Conservation (phyloP, 2,329 filamentous ascomycete species). For the Dothideomycetes sp. region DNA sequence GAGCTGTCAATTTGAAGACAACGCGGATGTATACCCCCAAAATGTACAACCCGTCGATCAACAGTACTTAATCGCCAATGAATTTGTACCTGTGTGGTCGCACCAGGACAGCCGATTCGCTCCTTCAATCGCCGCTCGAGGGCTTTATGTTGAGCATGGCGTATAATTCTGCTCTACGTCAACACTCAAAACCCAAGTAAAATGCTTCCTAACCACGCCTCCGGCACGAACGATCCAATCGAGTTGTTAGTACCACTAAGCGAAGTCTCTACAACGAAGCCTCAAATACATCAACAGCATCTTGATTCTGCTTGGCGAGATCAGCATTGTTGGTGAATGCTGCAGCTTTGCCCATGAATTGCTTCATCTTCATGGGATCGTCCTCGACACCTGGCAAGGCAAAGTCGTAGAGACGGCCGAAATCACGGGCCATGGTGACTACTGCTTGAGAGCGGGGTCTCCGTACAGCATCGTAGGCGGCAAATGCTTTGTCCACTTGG, state of each 20-base stretch:
- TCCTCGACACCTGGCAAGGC: constrained; percentile 22
- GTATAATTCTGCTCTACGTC: too few species aligned
- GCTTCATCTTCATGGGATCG: constrained; percentile 23
- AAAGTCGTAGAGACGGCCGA: constrained; percentile 24
- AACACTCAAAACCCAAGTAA: too few species aligned
- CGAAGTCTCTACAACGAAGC: constrained; percentile 8
- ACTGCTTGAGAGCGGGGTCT: constrained; percentile 23
- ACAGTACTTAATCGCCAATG: too few species aligned
- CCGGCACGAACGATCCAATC: too few species aligned
- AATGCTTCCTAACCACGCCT: too few species aligned
- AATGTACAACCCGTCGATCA: too few species aligned
- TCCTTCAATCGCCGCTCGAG: too few species aligned
- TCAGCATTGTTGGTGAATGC: constrained; percentile 26
- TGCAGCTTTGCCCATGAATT: constrained; percentile 23
- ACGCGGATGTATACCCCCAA: too few species aligned
- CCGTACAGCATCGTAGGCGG: constrained; percentile 22
- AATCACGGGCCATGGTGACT: constrained; percentile 24
- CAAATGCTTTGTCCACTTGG: constrained; percentile 18
- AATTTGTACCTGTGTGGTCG: too few species aligned
- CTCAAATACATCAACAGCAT: constrained; percentile 21
- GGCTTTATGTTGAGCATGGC: too few species aligned
- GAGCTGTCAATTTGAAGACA: too few species aligned
- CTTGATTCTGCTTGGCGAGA: constrained; percentile 23
- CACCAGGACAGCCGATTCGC: too few species aligned
- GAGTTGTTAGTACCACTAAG: not conserved